Evolutionary conservation across 106 monocot species (phyloP).

Genomic region (Chionographis japonica): DNA sequence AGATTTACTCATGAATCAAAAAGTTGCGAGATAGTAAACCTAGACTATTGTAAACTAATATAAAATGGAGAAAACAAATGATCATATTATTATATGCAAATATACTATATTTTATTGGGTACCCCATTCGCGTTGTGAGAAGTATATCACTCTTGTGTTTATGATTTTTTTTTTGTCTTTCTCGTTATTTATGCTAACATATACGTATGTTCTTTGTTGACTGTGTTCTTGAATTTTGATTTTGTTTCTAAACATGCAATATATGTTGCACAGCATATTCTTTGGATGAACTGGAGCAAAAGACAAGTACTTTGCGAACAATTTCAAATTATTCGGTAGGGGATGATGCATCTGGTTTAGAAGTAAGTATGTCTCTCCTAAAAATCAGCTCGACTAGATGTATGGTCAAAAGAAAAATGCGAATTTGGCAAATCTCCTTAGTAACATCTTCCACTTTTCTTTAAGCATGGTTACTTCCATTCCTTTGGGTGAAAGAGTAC

Average conservation of each 20-base stretch:
- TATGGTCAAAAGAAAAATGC: not conserved
- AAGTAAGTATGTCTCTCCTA: conserved; percentile 21
- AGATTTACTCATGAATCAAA: too few species aligned
- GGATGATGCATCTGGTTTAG: conserved; percentile 30
- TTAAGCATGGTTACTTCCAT: too few species aligned
- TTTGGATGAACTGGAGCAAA: conserved; percentile 42
- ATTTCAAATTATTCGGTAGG: conserved; percentile 9
- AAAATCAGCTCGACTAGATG: not conserved
- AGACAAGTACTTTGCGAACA: conserved; percentile 23
- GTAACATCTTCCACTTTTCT: not conserved
- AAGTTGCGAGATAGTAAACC: too few species aligned
- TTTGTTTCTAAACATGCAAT: not conserved
- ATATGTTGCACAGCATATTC: conserved; percentile 35
- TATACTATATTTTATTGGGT: too few species aligned
- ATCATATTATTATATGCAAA: too few species aligned
- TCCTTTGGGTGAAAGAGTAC: too few species aligned
- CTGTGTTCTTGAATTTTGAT: not conserved
- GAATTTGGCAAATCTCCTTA: not conserved
- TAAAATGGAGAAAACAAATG: too few species aligned
- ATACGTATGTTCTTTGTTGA: not conserved
- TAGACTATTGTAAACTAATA: too few species aligned
- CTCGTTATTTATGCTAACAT: not conserved
- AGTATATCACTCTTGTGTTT: too few species aligned
- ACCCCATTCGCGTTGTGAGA: too few species aligned
- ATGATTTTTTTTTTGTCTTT: too few species aligned